Percentiles rank a stretch among this genome's conserved stretches.
Evolutionary conservation across 2,329 filamentous ascomycete species (phyloP).

Genomic region (Myotisia sp.): DNA sequence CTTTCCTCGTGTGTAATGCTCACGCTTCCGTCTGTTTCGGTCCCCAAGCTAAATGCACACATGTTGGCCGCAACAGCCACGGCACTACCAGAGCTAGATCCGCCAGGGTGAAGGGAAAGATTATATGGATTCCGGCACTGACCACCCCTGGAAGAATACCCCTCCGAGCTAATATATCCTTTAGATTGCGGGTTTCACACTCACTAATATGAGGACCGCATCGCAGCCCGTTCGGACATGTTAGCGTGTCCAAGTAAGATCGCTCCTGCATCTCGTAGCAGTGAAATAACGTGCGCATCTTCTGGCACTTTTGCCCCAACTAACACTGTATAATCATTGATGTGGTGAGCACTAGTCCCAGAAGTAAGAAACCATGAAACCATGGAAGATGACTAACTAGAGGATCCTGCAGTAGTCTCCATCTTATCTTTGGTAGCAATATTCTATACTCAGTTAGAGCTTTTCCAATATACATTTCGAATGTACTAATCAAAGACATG

Average conservation of each 20-base stretch:
- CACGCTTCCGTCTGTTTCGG: slow-evolving; percentile 57
- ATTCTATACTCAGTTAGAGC: too few species aligned
- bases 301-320: slow-evolving; percentile 51
- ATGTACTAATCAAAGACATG: too few species aligned
- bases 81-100: slow-evolving; percentile 53
- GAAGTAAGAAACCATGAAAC: too few species aligned
- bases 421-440: slow-evolving; percentile 54
- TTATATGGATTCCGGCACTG: slow-evolving; percentile 55
- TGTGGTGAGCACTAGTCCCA: too few species aligned
- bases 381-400: too few species aligned
- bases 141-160: slow-evolving; percentile 50
- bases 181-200: too few species aligned
- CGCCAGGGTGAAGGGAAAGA: slow-evolving; percentile 53
- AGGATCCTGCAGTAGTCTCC: slow-evolving; percentile 57
- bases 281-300: slow-evolving; percentile 51
- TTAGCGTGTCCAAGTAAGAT: slow-evolving; percentile 57
- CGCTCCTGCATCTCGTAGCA: slow-evolving; percentile 50
- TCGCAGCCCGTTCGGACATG: slow-evolving; percentile 60
- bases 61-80: slow-evolving; percentile 50
- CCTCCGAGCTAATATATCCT: slow-evolving; percentile 56
- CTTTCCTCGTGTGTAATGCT: too few species aligned
- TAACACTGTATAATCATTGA: too few species aligned
- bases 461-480: too few species aligned
- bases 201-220: slow-evolving; percentile 52
- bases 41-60: slow-evolving; percentile 52